These are phyloP conservation scores for Pichia ethanolica DNA, from an alignment of 805 yeast species.

Conservation along the genomic window DNA sequence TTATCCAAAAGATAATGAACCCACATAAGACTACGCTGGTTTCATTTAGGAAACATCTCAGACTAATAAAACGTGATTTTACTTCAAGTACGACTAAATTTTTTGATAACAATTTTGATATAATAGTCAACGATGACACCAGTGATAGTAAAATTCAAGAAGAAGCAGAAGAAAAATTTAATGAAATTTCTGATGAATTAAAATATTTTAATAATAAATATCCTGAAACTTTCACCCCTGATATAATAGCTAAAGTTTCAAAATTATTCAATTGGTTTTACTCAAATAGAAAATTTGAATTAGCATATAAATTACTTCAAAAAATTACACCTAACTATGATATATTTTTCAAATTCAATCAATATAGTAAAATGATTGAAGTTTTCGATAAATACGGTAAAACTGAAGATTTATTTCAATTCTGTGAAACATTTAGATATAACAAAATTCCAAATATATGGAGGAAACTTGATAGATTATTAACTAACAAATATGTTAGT, in stretches of 20 bases:
- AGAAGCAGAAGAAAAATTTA: slow-evolving; percentile 8
- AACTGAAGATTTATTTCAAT: slow-evolving; percentile 11
- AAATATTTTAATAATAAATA: neutral
- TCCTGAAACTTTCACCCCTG: slow-evolving; percentile 8
- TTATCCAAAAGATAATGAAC: slow-evolving; percentile 1
- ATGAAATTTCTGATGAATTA: slow-evolving; percentile 1
- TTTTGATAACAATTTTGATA: slow-evolving; percentile 22
- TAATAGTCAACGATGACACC: slow-evolving; percentile 10
- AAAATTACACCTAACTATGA: neutral
- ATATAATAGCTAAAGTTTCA: slow-evolving; percentile 7
- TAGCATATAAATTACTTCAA: slow-evolving; percentile 10
- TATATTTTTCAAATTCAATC: slow-evolving; percentile 13
- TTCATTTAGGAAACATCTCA: neutral
- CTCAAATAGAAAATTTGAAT: slow-evolving; percentile 12
- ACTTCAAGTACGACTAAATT: slow-evolving; percentile 17
- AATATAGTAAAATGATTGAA: slow-evolving; percentile 9
- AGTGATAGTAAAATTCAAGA: slow-evolving; percentile 4
- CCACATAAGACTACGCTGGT: neutral
- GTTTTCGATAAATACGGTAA: slow-evolving; percentile 21
- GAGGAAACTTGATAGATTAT: slow-evolving; percentile 6
- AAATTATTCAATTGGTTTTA: slow-evolving; percentile 19
- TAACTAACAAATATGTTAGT: neutral
- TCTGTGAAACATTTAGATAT: slow-evolving; percentile 13
- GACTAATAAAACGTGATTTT: slow-evolving; percentile 16
- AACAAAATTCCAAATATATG: slow-evolving; percentile 8